Evolutionary conservation across 345 rosid genomes (phyloP).

Genomic region (Gossypium stocksii): DNA sequence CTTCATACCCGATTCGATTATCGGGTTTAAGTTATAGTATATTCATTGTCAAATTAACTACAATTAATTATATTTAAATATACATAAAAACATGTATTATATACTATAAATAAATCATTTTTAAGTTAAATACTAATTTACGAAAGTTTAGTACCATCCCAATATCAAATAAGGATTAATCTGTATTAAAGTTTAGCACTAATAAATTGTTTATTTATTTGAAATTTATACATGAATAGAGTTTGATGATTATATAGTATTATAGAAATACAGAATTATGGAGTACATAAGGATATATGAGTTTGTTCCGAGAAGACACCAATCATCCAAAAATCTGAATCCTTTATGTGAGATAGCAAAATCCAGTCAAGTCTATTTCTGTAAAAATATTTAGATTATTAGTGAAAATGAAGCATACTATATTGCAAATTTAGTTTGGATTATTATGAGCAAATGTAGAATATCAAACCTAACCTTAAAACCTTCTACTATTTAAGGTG

Average conservation of each 20-base stretch:
- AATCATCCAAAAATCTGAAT: background rate
- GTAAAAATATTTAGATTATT: background rate
- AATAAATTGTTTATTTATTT: background rate
- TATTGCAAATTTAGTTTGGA: background rate
- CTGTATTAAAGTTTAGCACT: background rate
- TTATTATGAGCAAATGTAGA: background rate
- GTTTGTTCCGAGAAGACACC: background rate
- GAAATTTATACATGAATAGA: background rate
- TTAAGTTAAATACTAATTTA: too few species aligned
- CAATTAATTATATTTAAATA: too few species aligned
- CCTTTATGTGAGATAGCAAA: background rate
- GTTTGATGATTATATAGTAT: background rate
- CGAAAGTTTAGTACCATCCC: too few species aligned
- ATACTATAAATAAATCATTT: too few species aligned
- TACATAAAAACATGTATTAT: too few species aligned
- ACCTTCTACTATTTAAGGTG: too few species aligned
- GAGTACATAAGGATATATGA: background rate
- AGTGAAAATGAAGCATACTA: background rate
- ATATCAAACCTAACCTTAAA: background rate
- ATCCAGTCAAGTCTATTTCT: background rate
- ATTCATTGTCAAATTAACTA: too few species aligned
- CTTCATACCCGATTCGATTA: accelerated
- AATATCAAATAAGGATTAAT: too few species aligned
- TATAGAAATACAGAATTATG: background rate
- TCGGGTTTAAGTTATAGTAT: too few species aligned